phyloP scores from a whole-genome alignment of 345 rosid genomes.

The Eucalyptus rudis region DNA sequence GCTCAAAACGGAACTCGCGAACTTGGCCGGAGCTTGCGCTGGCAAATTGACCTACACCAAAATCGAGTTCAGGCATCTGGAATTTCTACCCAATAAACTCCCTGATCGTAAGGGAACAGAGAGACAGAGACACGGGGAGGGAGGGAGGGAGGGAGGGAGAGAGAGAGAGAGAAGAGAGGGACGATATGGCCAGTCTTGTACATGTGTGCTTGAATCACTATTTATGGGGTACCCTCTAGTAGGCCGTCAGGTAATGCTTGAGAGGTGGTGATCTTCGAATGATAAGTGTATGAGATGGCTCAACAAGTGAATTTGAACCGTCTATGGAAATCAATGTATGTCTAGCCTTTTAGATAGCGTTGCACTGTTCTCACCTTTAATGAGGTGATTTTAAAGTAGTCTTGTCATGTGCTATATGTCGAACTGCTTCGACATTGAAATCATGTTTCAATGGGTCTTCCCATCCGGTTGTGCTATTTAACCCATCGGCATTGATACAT shows the following conservation, averaged over 20 bases:
- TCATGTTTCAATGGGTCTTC: background rate
- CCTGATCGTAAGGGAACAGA: no score
- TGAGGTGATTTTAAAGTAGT: background rate
- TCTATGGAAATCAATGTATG: background rate
- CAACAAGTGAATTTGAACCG: background rate
- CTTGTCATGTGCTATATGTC: background rate
- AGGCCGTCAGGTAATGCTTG: background rate
- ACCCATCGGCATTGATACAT: background rate
- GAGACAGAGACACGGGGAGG: no score
- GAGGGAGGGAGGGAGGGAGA: background rate
- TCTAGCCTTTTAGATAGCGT: background rate
- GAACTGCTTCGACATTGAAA: background rate
- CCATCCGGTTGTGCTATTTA: background rate
- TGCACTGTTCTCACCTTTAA: background rate
- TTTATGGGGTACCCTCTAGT: background rate
- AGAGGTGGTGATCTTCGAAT: background rate
- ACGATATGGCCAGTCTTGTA: background rate
- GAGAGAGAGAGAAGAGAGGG: background rate
- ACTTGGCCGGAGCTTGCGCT: background rate
- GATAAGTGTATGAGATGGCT: background rate
- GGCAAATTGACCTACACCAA: background rate
- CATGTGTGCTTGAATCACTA: background rate
- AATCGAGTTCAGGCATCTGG: background rate
- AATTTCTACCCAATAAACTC: no score
- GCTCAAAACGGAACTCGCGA: background rate